Conservation (phyloP, 2,329 filamentous ascomycete species). For the Penicillium frequentans region DNA sequence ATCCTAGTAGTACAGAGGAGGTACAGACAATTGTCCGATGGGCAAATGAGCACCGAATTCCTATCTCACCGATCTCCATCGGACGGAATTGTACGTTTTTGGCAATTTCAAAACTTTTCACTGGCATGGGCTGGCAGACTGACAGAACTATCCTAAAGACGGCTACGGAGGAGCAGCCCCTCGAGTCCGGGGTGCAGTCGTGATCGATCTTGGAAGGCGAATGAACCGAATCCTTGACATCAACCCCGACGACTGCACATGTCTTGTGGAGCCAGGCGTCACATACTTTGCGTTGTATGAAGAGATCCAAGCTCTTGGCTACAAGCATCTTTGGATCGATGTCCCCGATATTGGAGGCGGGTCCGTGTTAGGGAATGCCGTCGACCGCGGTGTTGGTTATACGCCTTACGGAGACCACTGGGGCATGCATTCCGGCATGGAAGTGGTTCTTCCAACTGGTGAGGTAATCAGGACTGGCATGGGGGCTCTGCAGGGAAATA, state of each 20-base stretch:
- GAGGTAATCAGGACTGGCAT: conserved; percentile 12
- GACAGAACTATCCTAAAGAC: background rate
- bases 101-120: background rate
- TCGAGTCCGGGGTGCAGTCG: conserved; percentile 5
- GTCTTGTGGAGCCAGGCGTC: conserved; percentile 11
- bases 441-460: conserved; percentile 9
- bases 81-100: conserved; percentile 4
- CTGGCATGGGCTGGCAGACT: background rate
- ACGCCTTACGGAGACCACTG: conserved; percentile 14
- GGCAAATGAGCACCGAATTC: conserved; percentile 3
- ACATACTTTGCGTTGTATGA: conserved; percentile 10
- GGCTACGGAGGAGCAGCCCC: conserved; percentile 14
- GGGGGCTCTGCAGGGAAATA: conserved; percentile 11
- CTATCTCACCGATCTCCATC: conserved; percentile 10
- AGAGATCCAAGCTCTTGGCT: conserved; percentile 3
- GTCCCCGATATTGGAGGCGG: conserved; percentile 14
- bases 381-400: conserved; percentile 13
- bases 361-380: conserved; percentile 11
- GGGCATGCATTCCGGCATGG: conserved; percentile 12
- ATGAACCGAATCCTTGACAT: conserved; percentile 11
- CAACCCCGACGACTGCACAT: conserved; percentile 8
- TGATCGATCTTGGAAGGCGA: conserved; percentile 9
- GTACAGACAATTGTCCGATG: conserved; percentile 5
- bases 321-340: conserved; percentile 10
- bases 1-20: conserved; percentile 6